These are phyloP conservation scores for Novakomyces olei DNA, from an alignment of 805 yeast species.

Conservation along the genomic window DNA sequence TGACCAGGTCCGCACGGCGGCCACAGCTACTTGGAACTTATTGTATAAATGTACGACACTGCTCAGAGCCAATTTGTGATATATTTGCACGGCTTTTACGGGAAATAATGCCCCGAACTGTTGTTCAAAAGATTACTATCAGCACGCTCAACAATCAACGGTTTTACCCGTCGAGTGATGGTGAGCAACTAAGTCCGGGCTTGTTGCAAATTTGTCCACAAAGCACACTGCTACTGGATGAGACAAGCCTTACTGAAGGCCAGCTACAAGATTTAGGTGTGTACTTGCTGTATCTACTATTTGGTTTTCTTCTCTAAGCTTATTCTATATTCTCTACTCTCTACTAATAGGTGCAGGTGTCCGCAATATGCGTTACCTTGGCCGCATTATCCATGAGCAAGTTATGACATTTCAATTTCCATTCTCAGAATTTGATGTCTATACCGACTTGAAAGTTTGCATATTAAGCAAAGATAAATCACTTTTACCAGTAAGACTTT, in stretches of 20 bases:
- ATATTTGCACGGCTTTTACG: no score
- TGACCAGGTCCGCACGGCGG: no score
- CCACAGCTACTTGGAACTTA: no score
- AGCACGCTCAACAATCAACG: background rate
- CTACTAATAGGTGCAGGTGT: background rate
- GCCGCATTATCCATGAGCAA: background rate
- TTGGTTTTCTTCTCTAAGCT: background rate
- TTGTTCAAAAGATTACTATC: background rate
- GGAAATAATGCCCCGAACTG: background rate
- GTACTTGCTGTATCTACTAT: background rate
- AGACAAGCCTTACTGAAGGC: background rate
- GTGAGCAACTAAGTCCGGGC: conserved; percentile 1
- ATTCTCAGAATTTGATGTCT: background rate
- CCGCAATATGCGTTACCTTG: conserved; percentile 1
- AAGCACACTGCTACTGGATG: conserved; percentile 1
- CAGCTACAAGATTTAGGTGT: conserved; percentile 1
- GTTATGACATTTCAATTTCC: conserved; percentile 1
- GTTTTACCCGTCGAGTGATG: conserved; percentile 1
- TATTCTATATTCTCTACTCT: no score
- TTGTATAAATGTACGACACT: no score
- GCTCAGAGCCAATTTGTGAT: no score
- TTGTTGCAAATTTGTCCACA: conserved; percentile 1
- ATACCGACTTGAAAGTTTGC: background rate
- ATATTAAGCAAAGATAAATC: conserved; percentile 1
- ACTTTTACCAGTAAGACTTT: background rate